These are phyloP conservation scores for Phytophthora ramorum DNA, from an alignment of 352 stramenopile genomes.

Conservation along the genomic window DNA sequence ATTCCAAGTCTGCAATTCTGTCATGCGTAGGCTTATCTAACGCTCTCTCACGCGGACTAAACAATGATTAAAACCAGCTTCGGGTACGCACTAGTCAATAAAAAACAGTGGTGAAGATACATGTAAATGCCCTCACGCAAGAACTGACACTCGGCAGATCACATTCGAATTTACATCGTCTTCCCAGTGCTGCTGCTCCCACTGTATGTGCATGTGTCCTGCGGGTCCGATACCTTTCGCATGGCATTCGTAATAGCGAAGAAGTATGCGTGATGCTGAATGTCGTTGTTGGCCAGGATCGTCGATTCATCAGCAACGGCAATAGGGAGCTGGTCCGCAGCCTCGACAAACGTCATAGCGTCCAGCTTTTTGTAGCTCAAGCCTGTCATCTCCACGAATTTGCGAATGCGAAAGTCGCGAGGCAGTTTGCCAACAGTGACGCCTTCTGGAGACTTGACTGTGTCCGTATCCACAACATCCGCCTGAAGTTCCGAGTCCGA, in stretches of 20 bases:
- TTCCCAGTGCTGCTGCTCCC: background rate
- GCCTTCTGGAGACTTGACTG: constrained; percentile 26
- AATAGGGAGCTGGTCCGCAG: constrained; percentile 31
- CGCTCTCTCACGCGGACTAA: too few species aligned
- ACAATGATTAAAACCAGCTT: too few species aligned
- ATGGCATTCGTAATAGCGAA: constrained; percentile 23
- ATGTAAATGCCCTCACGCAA: too few species aligned
- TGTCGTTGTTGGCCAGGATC: constrained; percentile 31
- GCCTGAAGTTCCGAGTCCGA: constrained; percentile 60
- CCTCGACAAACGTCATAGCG: constrained; percentile 56
- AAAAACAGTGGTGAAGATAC: too few species aligned
- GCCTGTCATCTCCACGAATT: constrained; percentile 66
- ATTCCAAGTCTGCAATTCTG: too few species aligned
- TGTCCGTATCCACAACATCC: constrained; percentile 50
- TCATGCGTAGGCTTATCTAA: too few species aligned
- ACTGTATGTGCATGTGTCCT: constrained; percentile 26
- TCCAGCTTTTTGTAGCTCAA: constrained; percentile 50
- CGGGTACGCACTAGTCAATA: too few species aligned
- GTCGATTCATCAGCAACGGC: constrained; percentile 23
- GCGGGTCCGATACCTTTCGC: constrained; percentile 24
- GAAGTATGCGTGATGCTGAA: constrained; percentile 20
- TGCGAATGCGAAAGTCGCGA: constrained; percentile 60
- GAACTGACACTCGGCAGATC: background rate
- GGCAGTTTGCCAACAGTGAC: constrained; percentile 44
- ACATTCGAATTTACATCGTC: constrained; percentile 8